Base-by-base conservation (phyloP, 345 rosid species). In the Acer campestre region DNA sequence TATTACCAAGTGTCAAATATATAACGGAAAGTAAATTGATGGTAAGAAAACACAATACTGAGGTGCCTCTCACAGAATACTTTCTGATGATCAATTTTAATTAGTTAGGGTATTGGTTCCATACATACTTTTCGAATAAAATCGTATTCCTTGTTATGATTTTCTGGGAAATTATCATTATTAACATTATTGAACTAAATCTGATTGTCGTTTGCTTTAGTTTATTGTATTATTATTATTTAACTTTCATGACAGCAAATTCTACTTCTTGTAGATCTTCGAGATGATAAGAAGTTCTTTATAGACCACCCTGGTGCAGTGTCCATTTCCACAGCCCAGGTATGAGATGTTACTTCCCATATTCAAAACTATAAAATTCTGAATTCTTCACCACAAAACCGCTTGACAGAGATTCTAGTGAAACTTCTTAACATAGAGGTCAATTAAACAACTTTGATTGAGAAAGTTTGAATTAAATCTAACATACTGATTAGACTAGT, bases 301-400 rank as follows among this genome's bases (percentile, higher is more conserved):
- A 9, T 77, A 40, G 97, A 93, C 68, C 91, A 93, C 83, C 97
- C 95, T 14, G 93, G 98, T 68, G 91, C 94, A 12, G 86, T 86
- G 73, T 89, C 93, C 72, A 93, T 92, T 68, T 75, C 93, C 74
- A 86, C 91, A 16, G 90, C 88, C 62, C 95, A 93, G 92, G 98
- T 93, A 81, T 65, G 53, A 27, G 13, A 63, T 23, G 68, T 70
- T 58, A 48, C 77, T 67, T 78, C 70, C 27, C 20, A 5, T 75
- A 18, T 20, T 64, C 14, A 38, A 17, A 59, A 27, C 61, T 16
- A 63, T 46, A 7, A 1, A 4, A 31, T 20, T 40, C 22, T 13
- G 40, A 7, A n/a, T 67, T 79, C 22, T 16, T 44, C 4, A 38
- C 55, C 8, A 0, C 58, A 14, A 53, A 53, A 16, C 58, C 0